phyloP scores from a whole-genome alignment of 306 rosid species.

The Amphicarpaea edgeworthii region DNA sequence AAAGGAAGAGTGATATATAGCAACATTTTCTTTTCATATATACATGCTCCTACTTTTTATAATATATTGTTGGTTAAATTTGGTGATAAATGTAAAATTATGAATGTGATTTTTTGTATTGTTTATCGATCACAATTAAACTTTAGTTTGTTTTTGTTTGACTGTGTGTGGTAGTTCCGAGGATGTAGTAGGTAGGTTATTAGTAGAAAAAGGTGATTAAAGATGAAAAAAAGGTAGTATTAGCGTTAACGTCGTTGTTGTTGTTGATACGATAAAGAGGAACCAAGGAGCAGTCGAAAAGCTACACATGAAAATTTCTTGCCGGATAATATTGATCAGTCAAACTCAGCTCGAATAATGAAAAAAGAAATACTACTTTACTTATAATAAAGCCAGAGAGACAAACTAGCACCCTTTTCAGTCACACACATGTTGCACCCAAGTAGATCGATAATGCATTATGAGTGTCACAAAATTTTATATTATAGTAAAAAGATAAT shows the following conservation, averaged over 20 bases:
- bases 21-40: no score
- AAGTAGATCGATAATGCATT: no score
- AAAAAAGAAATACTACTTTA: conserved; percentile 43
- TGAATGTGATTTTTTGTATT: no score
- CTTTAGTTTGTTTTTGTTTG: no score
- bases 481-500: no score
- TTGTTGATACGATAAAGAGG: conserved; percentile 68
- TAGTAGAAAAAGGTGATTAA: conserved; percentile 39
- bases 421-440: conserved; percentile 43
- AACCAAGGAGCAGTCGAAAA: conserved; percentile 69
- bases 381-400: conserved; percentile 57
- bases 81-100: no score
- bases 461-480: no score
- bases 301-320: conserved; percentile 63
- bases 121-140: no score
- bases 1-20: background rate
- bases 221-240: conserved; percentile 41
- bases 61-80: no score
- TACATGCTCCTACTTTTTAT: no score
- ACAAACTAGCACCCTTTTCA: conserved; percentile 72
- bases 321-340: conserved; percentile 63
- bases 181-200: no score
- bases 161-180: conserved; percentile 73
- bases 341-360: conserved; percentile 58
- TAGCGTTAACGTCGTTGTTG: conserved; percentile 63